Percentiles rank a stretch among this genome's conserved stretches.
Conservation (phyloP, 2,329 filamentous ascomycete species). For the Paecilomyces niveus region DNA sequence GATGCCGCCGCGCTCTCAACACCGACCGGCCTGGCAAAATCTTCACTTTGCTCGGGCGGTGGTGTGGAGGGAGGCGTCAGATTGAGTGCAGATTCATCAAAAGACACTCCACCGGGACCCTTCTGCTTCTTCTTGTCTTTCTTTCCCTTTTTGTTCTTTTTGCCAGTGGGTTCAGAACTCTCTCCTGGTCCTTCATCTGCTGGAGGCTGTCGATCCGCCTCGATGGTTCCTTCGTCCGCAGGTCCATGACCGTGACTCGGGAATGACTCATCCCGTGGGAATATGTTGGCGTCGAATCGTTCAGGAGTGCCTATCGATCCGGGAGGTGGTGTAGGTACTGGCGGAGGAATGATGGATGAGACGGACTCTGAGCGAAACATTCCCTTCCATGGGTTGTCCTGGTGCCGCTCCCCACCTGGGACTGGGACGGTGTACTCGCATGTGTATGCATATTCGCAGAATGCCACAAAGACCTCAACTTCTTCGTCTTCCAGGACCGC, state of each 20-base stretch:
- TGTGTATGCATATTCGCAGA: conserved; percentile 45
- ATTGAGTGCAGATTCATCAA: conserved; percentile 18
- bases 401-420: neutral
- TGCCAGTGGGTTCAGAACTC: neutral
- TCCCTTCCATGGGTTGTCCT: conserved; percentile 6
- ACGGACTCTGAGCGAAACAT: conserved; percentile 13
- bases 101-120: conserved; percentile 10
- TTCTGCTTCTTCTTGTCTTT: conserved; percentile 22
- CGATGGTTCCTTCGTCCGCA: neutral
- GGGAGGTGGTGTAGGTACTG: conserved; percentile 1
- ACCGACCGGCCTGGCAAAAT: conserved; percentile 4
- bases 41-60: conserved; percentile 17
- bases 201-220: neutral
- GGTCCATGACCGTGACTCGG: neutral
- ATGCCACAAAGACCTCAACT: conserved; percentile 42
- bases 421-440: conserved; percentile 37
- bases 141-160: conserved; percentile 11
- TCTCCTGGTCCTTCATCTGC: conserved; percentile 4
- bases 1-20: conserved; percentile 3
- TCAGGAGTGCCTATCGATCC: neutral
- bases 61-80: conserved; percentile 34
- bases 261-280: neutral
- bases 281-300: neutral
- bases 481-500: conserved; percentile 41
- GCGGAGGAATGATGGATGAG: conserved; percentile 10